Evolutionary conservation across 2,329 filamentous ascomycete species (phyloP), one percentile per base, ranked within the genome.

Genomic region (Helotiales sp.): DNA sequence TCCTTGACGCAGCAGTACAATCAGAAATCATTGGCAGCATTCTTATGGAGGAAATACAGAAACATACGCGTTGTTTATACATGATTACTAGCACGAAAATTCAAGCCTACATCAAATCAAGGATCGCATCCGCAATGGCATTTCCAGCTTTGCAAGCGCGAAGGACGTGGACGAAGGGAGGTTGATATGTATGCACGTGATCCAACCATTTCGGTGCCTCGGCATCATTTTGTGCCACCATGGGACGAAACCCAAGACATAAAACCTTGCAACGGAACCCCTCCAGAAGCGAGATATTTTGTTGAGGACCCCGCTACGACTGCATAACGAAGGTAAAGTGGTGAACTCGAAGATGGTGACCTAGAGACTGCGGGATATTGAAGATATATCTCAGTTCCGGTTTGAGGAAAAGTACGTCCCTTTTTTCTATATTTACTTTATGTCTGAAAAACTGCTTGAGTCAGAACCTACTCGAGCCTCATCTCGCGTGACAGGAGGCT

Each of bases 281-380:
- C 25, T 10, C 15, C 50, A 25, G 50, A 29, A 24, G 44, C 15
- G 24, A 10, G 5, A 15, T 19, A 29, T 55, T 55, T 55, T 55
- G 52, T 34, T 54, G 52, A 55, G 44, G 25, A 55, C 53, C 53
- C 53, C 53, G 53, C 44, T 46, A 42, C 38, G 27, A 25, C 13
- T 7, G 9, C 19, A 25, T 15, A 13, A 24, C 15, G 22, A 44
- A 6, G 22, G 10, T 27, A 24, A 12, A 44, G 12, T 3, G 34
- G 40, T 13, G 19, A 12, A 4, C 27, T 24, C 12, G 40, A 27
- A 44, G 40, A 10, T n/a, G 12, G 5, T 13, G 40, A 22, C 10
- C 25, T 25, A 29, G 19, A 48, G 25, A 17, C 13, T 2, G 22
- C 22, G 36, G 30, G 13, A 40, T 31, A 17, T 12, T 53, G 27